Evolutionary conservation across 2,329 filamentous ascomycete species (phyloP).

Genomic region (Leptographium wingfieldii): DNA sequence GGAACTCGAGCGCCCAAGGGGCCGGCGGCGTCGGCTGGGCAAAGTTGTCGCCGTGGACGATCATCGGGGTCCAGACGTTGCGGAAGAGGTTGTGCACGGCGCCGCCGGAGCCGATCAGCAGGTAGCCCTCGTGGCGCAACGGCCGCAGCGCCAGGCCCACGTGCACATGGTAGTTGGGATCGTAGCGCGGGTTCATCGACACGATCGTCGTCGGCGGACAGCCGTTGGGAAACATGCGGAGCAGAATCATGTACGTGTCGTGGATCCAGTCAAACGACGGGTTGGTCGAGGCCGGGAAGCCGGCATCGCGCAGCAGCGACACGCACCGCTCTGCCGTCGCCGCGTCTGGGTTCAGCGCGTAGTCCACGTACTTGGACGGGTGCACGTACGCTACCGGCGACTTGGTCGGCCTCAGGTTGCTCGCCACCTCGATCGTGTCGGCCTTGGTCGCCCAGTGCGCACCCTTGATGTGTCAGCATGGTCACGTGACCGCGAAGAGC

Average conservation of each 20-base stretch:
- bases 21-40: conserved; percentile 46
- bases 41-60: conserved; percentile 50
- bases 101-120: conserved; percentile 47
- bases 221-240: conserved; percentile 54
- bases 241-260: conserved; percentile 56
- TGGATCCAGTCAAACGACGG: conserved; percentile 57
- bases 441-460: conserved; percentile 52
- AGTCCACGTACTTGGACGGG: conserved; percentile 50
- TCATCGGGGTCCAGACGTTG: conserved; percentile 53
- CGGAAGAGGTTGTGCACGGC: conserved; percentile 60
- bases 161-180: conserved; percentile 32
- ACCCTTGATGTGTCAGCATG: conserved; percentile 25
- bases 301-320: conserved; percentile 32
- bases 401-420: conserved; percentile 46
- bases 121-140: conserved; percentile 34
- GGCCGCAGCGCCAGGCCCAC: conserved; percentile 44
- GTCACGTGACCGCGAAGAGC: conserved; percentile 4
- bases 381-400: conserved; percentile 55
- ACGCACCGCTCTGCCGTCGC: conserved; percentile 36
- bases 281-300: conserved; percentile 42
- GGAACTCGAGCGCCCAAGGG: conserved; percentile 49
- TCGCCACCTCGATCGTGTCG: conserved; percentile 46
- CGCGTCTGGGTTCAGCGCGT: conserved; percentile 49
- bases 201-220: conserved; percentile 52
- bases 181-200: conserved; percentile 25